Conservation (phyloP, 139 green algal species). For the Picochlorum sp. region DNA sequence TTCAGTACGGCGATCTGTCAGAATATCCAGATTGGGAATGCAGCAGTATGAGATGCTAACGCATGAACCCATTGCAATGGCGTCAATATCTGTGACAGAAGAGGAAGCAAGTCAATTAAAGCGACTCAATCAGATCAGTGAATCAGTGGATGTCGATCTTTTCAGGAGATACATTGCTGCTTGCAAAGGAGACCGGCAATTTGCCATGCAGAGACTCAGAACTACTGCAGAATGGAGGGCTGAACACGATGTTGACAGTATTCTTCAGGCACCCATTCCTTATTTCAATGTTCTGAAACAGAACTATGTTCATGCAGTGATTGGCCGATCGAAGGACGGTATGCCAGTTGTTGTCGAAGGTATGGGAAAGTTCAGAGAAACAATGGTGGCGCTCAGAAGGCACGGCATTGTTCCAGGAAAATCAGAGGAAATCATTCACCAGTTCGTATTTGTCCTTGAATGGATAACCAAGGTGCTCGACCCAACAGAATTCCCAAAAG, state of each 20-base stretch:
- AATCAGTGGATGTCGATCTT: not conserved
- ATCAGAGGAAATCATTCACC: constrained; percentile 7
- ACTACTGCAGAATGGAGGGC: constrained; percentile 13
- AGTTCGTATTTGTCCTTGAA: constrained; percentile 15
- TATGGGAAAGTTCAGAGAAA: constrained; percentile 7
- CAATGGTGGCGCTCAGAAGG: not conserved
- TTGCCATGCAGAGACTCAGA: constrained; percentile 1
- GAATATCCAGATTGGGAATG: not conserved
- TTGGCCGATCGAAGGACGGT: not conserved
- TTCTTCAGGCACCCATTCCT: not conserved
- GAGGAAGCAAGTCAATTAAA: not conserved
- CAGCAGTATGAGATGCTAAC: not conserved
- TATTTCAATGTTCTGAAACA: constrained; percentile 7
- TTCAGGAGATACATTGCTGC: constrained; percentile 3
- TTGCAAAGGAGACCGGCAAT: not conserved
- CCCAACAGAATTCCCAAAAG: not conserved
- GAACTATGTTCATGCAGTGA: constrained; percentile 5
- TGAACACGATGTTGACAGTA: not conserved
- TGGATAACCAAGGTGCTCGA: not conserved
- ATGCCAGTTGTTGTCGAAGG: constrained; percentile 15
- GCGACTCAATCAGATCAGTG: not conserved
- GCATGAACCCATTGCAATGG: not conserved
- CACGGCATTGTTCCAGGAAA: not conserved
- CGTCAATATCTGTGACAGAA: not conserved
- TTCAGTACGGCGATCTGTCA: too few species aligned